These are phyloP conservation scores for Mycena kentingensis DNA, from an alignment of 768 basidiomycete species.

Conservation along the genomic window DNA sequence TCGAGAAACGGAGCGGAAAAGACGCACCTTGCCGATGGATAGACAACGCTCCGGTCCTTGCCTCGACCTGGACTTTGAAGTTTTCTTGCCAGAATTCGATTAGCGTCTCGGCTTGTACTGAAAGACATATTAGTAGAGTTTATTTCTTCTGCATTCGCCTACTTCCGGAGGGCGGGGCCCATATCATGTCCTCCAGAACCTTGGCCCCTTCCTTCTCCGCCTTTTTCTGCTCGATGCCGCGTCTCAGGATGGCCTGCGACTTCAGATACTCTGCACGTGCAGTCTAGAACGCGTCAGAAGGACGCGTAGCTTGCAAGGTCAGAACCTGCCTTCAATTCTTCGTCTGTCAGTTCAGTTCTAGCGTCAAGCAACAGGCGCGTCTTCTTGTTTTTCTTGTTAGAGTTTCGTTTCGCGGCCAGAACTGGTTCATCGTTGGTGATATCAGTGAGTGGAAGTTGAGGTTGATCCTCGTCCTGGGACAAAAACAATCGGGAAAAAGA, in stretches of 20 bases:
- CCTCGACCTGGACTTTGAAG: constrained; percentile 70
- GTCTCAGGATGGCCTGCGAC: constrained; percentile 56
- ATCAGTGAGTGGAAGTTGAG: constrained; percentile 30
- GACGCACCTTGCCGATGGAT: constrained; percentile 40
- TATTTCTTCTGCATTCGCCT: constrained; percentile 26
- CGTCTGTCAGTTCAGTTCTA: constrained; percentile 79
- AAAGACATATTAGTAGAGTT: not conserved
- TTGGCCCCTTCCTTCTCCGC: constrained; percentile 55
- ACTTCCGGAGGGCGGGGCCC: constrained; percentile 68
- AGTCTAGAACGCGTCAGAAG: constrained; percentile 37
- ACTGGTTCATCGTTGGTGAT: constrained; percentile 30
- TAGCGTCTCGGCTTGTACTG: constrained; percentile 69
- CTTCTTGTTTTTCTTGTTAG: constrained; percentile 42
- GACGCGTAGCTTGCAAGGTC: not conserved
- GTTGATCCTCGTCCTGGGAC: constrained; percentile 40
- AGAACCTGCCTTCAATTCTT: constrained; percentile 67
- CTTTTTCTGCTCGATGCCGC: constrained; percentile 52
- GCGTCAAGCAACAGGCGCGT: constrained; percentile 67
- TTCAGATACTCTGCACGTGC: constrained; percentile 69
- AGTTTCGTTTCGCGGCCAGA: constrained; percentile 17
- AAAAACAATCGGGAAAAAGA: constrained; percentile 44
- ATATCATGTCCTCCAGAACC: constrained; percentile 64
- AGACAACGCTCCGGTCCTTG: constrained; percentile 49
- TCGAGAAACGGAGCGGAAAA: not conserved
- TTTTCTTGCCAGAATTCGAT: constrained; percentile 75